phyloP scores from a whole-genome alignment of 495 filamentous ascomycete genomes.

The Xylaria acuta region DNA sequence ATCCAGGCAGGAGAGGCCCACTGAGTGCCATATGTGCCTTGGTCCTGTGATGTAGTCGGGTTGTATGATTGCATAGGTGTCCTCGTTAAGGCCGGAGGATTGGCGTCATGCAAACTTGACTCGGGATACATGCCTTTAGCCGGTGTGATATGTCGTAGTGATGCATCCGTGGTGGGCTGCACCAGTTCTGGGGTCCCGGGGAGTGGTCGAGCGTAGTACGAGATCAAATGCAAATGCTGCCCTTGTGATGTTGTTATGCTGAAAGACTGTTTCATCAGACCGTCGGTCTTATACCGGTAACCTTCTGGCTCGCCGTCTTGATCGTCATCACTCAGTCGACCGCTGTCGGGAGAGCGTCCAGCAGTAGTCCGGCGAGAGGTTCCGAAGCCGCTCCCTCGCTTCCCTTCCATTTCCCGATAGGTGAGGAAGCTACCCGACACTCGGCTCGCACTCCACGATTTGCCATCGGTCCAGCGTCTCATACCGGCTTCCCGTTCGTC shows the following conservation, averaged over 20 bases:
- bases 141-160: slow-evolving; percentile 82
- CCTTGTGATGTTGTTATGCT: slow-evolving; percentile 92
- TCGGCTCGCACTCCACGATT: slow-evolving; percentile 97
- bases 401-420: slow-evolving; percentile 98
- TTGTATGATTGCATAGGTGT: slow-evolving; percentile 55
- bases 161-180: slow-evolving; percentile 79
- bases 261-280: slow-evolving; percentile 99
- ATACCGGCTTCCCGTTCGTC: slow-evolving; percentile 98
- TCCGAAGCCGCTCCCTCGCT: slow-evolving; percentile 66
- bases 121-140: slow-evolving; percentile 95
- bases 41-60: slow-evolving; percentile 55
- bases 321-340: slow-evolving; percentile 79
- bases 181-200: slow-evolving; percentile 69
- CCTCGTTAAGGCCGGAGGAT: slow-evolving; percentile 55
- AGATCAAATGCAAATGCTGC: slow-evolving; percentile 95
- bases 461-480: slow-evolving; percentile 97
- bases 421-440: slow-evolving; percentile 98
- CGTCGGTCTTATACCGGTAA: slow-evolving; percentile 96
- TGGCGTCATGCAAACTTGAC: slow-evolving; percentile 88
- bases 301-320: slow-evolving; percentile 90
- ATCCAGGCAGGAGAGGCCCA: slow-evolving; percentile 49
- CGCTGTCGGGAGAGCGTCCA: slow-evolving; percentile 82
- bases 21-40: slow-evolving; percentile 46
- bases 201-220: slow-evolving; percentile 86
- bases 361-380: slow-evolving; percentile 52